A percentile compares a stretch with the other conserved stretches of the same genome.
phyloP scores from a whole-genome alignment of 306 rosid species.

The Quercus berberidifolia region DNA sequence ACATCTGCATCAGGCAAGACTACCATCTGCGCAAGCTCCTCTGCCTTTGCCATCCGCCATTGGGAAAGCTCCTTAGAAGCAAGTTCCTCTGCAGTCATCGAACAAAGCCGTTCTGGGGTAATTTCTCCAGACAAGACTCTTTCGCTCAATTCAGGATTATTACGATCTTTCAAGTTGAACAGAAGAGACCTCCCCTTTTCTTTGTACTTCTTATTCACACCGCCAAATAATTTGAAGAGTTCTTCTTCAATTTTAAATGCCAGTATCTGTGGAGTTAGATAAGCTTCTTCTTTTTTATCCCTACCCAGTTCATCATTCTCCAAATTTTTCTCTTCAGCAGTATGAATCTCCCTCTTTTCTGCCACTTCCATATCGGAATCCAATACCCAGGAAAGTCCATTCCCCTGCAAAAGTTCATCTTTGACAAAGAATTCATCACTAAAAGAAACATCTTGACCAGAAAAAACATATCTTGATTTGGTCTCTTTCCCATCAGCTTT shows the following conservation, averaged over 20 bases:
- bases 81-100: slow-evolving; percentile 98
- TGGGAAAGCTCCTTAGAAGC: slow-evolving; percentile 97
- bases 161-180: slow-evolving; percentile 94
- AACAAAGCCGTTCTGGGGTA: slow-evolving; percentile 70
- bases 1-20: slow-evolving; percentile 83
- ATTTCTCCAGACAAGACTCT: slow-evolving; percentile 88
- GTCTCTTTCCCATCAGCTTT: slow-evolving; percentile 49
- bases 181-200: slow-evolving; percentile 98
- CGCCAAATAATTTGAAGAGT: slow-evolving; percentile 86
- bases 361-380: slow-evolving; percentile 54
- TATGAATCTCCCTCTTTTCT: slow-evolving; percentile 37
- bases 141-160: slow-evolving; percentile 89
- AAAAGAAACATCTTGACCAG: slow-evolving; percentile 72
- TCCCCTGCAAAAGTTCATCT: slow-evolving; percentile 94
- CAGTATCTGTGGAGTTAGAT: slow-evolving; percentile 50
- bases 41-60: slow-evolving; percentile 99
- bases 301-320: slow-evolving; percentile 34
- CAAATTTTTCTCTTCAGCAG: slow-evolving; percentile 35
- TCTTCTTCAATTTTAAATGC: slow-evolving; percentile 77
- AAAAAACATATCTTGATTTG: slow-evolving; percentile 51
- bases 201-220: slow-evolving; percentile 98
- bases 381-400: slow-evolving; percentile 95
- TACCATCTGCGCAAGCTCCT: slow-evolving; percentile 94
- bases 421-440: slow-evolving; percentile 69
- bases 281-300: slow-evolving; percentile 25